Base-by-base conservation (phyloP, 495 filamentous ascomycete genomes). In the Aspergillus ellipticus region DNA sequence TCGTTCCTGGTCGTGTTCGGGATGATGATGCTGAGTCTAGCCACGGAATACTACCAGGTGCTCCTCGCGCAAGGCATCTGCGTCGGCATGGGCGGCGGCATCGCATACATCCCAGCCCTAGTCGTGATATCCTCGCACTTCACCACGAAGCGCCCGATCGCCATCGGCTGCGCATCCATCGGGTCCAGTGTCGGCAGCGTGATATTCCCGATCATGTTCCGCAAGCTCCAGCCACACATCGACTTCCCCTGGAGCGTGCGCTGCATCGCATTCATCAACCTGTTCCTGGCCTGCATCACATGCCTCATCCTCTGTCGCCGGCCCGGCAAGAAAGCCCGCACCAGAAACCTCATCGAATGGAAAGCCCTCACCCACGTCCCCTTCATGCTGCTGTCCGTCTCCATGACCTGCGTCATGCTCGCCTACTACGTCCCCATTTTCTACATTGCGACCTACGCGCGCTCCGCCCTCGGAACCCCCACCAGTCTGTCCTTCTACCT, bases 161-260 rank as follows among this genome's bases (percentile, higher is more conserved):
- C 80, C 0, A 78, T 69, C 0, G 82, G 82, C 0, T 65, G 80
- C 26, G 64, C 67, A 0, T 60, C 75, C 1, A 68, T 71, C 3
- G 72, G 80, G 5, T 75, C 75, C 5, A 75, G 55, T 8, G 49
- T 56, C 59, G 80, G 80, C 29, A 76, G 80, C 3, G 70, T 82
- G 22, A 71, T 83, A 22, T 83, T 78, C 55, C 79, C 82, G 0
- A 78, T 83, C 53, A 61, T 82, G 19, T 79, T 83, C 60, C 71
- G 77, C 54, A 67, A 68, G 22, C 67, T 85, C 1, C 68, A 78
- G 21, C 73, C 70, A 0, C 53, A 48, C 7, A 65, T 83, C 41
- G 80, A 81, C 5, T 83, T 82, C 53, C 67, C 62, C 19, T 85
- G 82, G 82, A 70, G 81, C 0, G 78, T 75, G 2, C 70, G 82